Base-by-base conservation (phyloP, 1,139 yeast species). In the Kodamaea sp. region DNA sequence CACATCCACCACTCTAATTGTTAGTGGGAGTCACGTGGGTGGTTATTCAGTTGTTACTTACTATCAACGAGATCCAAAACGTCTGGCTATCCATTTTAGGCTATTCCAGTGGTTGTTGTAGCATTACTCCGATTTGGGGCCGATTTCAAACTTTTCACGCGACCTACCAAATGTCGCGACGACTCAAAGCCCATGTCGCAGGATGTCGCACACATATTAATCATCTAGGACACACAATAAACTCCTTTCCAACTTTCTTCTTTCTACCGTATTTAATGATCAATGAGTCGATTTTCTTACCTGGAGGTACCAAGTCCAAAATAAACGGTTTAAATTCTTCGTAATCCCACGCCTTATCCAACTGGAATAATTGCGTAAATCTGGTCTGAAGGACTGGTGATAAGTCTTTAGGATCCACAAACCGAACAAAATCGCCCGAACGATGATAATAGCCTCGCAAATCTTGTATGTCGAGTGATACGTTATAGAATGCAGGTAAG, bases 1-100 rank as follows among this genome's bases (percentile, higher is more conserved):
- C 97, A 46, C 95, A 82, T 12, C 88, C 98, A 28, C 99, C 98
- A 53, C 94, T 80, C 80, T 80, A 40, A 8, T 29, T 22, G 57
- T 53, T 50, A 47, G 54, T 42, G 38, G 15, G 7, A 12, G 21
- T 12, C 13, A 22, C 14, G 14, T 7, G 15, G 3, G 11, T 6
- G 12, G 2, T 7, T 10, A 8, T 12, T n/a, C 11, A 11, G 28
- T 15, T 3, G n/a, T 2, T 28, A 56, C 66, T 26, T 58, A 60
- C 65, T 15, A 60, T 46, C 34, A 60, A 46, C 26, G 65, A 59
- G 26, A 55, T 44, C 32, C 58, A 24, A 38, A 59, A 59, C 15
- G 53, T 31, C 37, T 35, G 49, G 36, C 49, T 54, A 35, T 58
- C 61, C 65, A 60, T 59, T 14, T 10, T 20, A 26, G 22, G 22